phyloP scores from a whole-genome alignment of 768 basidiomycete genomes.

The Pisolithus tinctorius region DNA sequence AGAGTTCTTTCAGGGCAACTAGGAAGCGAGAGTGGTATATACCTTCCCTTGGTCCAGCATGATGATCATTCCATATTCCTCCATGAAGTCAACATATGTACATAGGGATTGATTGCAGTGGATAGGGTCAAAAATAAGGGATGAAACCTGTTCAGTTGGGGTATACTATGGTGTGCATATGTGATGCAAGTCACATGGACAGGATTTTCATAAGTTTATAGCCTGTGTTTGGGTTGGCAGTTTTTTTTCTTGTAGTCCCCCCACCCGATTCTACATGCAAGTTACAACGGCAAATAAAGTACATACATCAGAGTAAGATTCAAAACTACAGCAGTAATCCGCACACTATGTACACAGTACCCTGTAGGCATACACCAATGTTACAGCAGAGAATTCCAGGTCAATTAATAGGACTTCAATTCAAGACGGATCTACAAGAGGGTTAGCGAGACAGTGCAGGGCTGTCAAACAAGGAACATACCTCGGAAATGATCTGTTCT shows the following conservation, averaged over 20 bases:
- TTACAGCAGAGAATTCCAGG: no score
- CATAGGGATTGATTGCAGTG: slow-evolving; percentile 19
- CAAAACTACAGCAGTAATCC: no score
- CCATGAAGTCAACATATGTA: slow-evolving; percentile 12
- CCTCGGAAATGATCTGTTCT: slow-evolving; percentile 23
- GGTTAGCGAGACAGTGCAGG: background rate
- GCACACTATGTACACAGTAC: no score
- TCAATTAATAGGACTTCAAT: slow-evolving; percentile 20
- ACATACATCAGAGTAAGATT: no score
- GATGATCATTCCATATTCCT: slow-evolving; percentile 21
- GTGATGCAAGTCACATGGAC: slow-evolving; percentile 15
- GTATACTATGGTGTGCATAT: slow-evolving; percentile 23
- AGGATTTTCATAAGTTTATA: slow-evolving; percentile 20
- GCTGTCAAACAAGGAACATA: slow-evolving; percentile 7
- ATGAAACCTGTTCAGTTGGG: slow-evolving; percentile 35
- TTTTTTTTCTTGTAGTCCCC: slow-evolving; percentile 18
- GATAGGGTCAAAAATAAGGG: slow-evolving; percentile 26
- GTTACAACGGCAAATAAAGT: no score
- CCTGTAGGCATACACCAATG: no score
- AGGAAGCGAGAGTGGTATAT: slow-evolving; percentile 25
- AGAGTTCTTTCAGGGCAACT: slow-evolving; percentile 15
- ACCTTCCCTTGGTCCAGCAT: slow-evolving; percentile 33
- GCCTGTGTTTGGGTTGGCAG: slow-evolving; percentile 28
- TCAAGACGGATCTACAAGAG: slow-evolving; percentile 19
- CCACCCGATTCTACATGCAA: no score